phyloP scores from a whole-genome alignment of 108 stramenopile genomes.

The Conticribra weissflogii region DNA sequence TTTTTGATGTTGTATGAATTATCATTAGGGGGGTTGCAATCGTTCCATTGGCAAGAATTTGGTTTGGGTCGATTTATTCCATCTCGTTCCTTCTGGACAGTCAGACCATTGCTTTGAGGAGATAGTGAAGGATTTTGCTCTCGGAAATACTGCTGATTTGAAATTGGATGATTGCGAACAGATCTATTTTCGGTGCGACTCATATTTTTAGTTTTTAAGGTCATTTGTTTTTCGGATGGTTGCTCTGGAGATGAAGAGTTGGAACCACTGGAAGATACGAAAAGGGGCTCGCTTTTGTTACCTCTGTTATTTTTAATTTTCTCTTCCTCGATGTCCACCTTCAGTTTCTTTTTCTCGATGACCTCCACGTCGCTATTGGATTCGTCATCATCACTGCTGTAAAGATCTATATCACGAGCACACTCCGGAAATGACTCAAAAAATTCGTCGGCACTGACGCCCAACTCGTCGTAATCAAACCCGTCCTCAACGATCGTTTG shows the following conservation, averaged over 20 bases:
- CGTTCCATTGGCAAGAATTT: constrained; percentile 13
- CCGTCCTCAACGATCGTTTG: background rate
- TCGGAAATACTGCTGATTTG: too few relatives aligned
- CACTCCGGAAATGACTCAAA: constrained; percentile 79
- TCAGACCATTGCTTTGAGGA: background rate
- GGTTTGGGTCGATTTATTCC: constrained; percentile 3
- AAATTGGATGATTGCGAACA: too few relatives aligned
- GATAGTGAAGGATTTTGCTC: constrained; percentile 9
- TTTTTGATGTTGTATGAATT: constrained; percentile 1
- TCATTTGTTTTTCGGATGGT: constrained; percentile 9
- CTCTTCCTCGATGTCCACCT: constrained; percentile 7
- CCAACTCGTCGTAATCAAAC: constrained; percentile 1
- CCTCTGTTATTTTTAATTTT: constrained; percentile 20
- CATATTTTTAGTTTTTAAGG: too few relatives aligned
- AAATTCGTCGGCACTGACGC: constrained; percentile 59
- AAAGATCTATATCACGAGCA: constrained; percentile 14
- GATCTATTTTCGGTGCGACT: too few relatives aligned
- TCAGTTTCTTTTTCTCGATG: constrained; percentile 20
- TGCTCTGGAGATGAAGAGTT: constrained; percentile 30
- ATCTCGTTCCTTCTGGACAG: background rate
- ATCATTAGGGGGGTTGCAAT: background rate
- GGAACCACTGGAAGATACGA: constrained; percentile 16
- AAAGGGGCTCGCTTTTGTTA: too few relatives aligned
- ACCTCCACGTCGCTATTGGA: constrained; percentile 28
- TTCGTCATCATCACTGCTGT: constrained; percentile 1